Conservation (phyloP, 306 rosid genomes). For the Boehmeria nivea region DNA sequence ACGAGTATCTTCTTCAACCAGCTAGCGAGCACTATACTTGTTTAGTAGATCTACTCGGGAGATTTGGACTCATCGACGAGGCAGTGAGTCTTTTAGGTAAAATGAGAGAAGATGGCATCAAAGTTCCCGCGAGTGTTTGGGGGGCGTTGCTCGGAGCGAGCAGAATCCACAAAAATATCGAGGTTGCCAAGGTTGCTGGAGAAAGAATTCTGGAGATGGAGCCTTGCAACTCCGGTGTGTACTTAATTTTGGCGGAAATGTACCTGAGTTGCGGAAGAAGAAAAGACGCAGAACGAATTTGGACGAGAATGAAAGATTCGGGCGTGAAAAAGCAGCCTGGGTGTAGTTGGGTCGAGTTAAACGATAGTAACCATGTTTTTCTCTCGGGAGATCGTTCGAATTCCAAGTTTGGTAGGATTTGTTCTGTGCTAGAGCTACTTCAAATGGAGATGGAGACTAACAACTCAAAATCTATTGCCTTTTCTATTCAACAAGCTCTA, state of each 20-base stretch:
- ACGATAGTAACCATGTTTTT: conserved; percentile 32
- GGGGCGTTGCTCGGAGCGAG: conserved; percentile 60
- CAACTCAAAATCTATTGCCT: conserved; percentile 14
- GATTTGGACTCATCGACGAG: conserved; percentile 49
- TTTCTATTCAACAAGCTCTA: conserved; percentile 17
- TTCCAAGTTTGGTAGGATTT: conserved; percentile 23
- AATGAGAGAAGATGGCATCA: conserved; percentile 35
- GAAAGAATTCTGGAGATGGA: conserved; percentile 37
- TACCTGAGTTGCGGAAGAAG: conserved; percentile 23
- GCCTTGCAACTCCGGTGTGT: conserved; percentile 47
- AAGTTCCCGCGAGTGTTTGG: conserved; percentile 47
- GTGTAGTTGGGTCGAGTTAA: conserved; percentile 49
- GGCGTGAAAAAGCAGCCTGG: conserved; percentile 62
- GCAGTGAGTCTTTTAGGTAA: conserved; percentile 30
- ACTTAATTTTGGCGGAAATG: conserved; percentile 48
- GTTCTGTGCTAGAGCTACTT: conserved; percentile 25
- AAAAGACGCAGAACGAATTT: conserved; percentile 33
- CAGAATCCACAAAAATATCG: conserved; percentile 43
- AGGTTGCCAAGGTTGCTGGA: conserved; percentile 38
- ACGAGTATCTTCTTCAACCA: conserved; percentile 30
- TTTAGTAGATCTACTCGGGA: conserved; percentile 44
- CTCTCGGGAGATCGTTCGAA: conserved; percentile 46
- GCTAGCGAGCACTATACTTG: conserved; percentile 45
- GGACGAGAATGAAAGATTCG: conserved; percentile 39
- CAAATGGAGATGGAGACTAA: conserved; percentile 29